Base-by-base conservation (phyloP, 2,329 filamentous ascomycete genomes). In the Arthrobotrys pseudoclavata region DNA sequence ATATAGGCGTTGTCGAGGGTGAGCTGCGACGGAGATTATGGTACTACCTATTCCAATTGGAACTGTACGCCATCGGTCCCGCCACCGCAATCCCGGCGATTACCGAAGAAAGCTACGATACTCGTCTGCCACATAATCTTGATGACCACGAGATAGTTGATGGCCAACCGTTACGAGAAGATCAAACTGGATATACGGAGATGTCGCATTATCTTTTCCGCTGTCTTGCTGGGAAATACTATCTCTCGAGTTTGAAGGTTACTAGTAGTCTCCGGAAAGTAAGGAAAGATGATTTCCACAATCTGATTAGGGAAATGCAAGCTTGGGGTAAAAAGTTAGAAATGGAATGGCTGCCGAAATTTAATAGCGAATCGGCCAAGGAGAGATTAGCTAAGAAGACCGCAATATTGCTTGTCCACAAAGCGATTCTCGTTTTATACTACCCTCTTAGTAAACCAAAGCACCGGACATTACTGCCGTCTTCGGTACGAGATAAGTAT, bases 171-270 rank as follows among this genome's bases (percentile, higher is more conserved):
- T 40, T 77, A 18, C 52, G 61, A 5, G 67, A 77, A 31, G 74
- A 77, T 18, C 10, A 53, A 55, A 63, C 67, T 15, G 74, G 74
- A 15, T 77, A 77, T 63, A 77, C 74, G 1, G 74, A 77, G 34
- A 77, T 77, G 74, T 77, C 74, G n/a, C 74, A 77, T 24, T 77
- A 62, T 63, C 74, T 77, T 7, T 77, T 77, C 61, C 74, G 74
- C 24, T 77, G 74, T 29, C 74, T 71, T 15, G 74, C 74, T 6
- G 74, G 74, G 20, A 77, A 71, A 68, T 77, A 77, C 29, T 77
- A 77, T 34, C 74, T 77, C 6, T 77, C 74, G 4, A 77, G 74
- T 50, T 57, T 77, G 10, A 77, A 77, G 52, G 74, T 77, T 9
- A 77, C 74, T 5, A 77, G 74, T 18, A 68, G 67, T 12, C 45